A percentile compares a stretch with the other conserved stretches of the same genome.
Conservation (phyloP, 2,329 filamentous ascomycete genomes). For the Cercospora nicotianae region DNA sequence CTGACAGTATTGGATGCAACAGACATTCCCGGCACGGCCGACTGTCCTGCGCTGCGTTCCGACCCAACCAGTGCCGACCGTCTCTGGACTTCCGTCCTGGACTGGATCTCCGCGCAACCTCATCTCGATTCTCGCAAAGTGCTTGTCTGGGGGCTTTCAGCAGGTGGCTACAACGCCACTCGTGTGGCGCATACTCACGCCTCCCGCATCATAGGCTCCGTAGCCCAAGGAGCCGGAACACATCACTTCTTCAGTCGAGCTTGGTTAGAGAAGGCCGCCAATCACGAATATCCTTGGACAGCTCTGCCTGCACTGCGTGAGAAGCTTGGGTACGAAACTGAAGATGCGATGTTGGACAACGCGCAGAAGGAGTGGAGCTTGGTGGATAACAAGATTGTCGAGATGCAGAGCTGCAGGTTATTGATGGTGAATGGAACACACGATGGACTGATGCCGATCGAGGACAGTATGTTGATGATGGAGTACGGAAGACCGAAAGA, state of each 20-base stretch:
- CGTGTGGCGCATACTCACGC: slow-evolving; percentile 68
- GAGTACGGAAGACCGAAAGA: slow-evolving; percentile 67
- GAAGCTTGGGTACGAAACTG: slow-evolving; percentile 62
- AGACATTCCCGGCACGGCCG: slow-evolving; percentile 57
- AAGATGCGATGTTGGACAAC: slow-evolving; percentile 56
- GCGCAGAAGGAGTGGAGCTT: slow-evolving; percentile 64
- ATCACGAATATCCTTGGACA: slow-evolving; percentile 58
- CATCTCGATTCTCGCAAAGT: slow-evolving; percentile 59
- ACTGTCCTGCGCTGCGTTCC: slow-evolving; percentile 63
- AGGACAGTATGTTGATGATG: slow-evolving; percentile 65
- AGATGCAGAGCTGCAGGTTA: slow-evolving; percentile 57
- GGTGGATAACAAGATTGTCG: slow-evolving; percentile 59
- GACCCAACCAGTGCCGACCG: slow-evolving; percentile 63
- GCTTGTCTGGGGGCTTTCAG: slow-evolving; percentile 64
- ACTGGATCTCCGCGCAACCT: slow-evolving; percentile 56
- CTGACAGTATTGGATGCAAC: background rate
- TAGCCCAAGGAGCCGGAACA: slow-evolving; percentile 64
- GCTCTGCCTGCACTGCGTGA: slow-evolving; percentile 50
- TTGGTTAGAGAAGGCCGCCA: slow-evolving; percentile 63
- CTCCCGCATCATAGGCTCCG: slow-evolving; percentile 52
- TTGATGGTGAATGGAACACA: slow-evolving; percentile 62
- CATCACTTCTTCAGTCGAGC: slow-evolving; percentile 62
- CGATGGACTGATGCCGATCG: slow-evolving; percentile 67
- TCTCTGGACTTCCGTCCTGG: slow-evolving; percentile 62
- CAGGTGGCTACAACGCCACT: slow-evolving; percentile 66